Percentiles rank a stretch among this genome's conserved stretches.
phyloP scores from a whole-genome alignment of 352 stramenopile species.

The Globisporangium nagaii region DNA sequence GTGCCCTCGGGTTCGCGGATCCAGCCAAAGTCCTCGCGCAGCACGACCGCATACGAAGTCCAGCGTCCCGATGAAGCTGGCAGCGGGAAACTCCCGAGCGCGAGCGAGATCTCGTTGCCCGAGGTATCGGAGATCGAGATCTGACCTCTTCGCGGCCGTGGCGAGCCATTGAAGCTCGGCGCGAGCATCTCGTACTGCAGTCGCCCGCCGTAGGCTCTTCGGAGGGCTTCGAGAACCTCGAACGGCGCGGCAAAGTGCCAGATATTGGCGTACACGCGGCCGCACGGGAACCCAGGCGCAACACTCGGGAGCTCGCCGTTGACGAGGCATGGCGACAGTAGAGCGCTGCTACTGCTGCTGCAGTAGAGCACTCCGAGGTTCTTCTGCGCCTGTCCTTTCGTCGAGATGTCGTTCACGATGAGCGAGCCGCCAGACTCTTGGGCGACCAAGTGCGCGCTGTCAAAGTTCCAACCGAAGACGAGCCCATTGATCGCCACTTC shows the following conservation, averaged over 20 bases:
- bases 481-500: conserved; percentile 46
- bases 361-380: conserved; percentile 41
- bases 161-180: conserved; percentile 58
- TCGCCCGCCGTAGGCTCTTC: conserved; percentile 46
- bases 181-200: conserved; percentile 68
- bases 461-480: conserved; percentile 65
- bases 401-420: conserved; percentile 48
- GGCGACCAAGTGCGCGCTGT: conserved; percentile 19
- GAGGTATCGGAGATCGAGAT: conserved; percentile 36
- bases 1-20: conserved; percentile 44
- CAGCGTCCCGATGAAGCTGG: conserved; percentile 30
- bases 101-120: conserved; percentile 33
- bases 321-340: conserved; percentile 24
- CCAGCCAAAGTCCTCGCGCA: conserved; percentile 77
- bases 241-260: conserved; percentile 56
- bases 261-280: conserved; percentile 57
- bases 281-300: conserved; percentile 46
- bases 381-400: conserved; percentile 34
- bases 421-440: no score
- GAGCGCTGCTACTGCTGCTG: no score
- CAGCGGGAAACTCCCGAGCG: conserved; percentile 47
- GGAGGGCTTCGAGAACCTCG: conserved; percentile 24
- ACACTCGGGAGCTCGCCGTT: conserved; percentile 33
- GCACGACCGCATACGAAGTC: conserved; percentile 57
- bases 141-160: conserved; percentile 44